phyloP scores from a whole-genome alignment of 768 basidiomycete genomes.

The Kwoniella sp. region DNA sequence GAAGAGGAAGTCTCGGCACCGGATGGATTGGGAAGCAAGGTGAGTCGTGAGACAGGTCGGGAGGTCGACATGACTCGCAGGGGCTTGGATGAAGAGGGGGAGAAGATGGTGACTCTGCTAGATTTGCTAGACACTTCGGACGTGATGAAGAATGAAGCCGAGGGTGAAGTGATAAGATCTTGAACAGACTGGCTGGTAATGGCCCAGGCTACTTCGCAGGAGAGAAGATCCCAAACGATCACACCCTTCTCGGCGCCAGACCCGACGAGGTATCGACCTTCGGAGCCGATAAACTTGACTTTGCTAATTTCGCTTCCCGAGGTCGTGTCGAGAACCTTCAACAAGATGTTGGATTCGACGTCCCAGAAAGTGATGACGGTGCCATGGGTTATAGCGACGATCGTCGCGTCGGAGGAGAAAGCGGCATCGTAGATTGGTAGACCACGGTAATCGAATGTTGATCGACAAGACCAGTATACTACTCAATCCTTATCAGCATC shows the following conservation, averaged over 20 bases:
- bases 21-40: slow-evolving; percentile 11
- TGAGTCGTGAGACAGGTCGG: slow-evolving; percentile 5
- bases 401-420: slow-evolving; percentile 84
- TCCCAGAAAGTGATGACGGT: slow-evolving; percentile 74
- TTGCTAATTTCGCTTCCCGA: slow-evolving; percentile 60
- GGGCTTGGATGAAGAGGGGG: slow-evolving; percentile 12
- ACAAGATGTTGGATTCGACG: slow-evolving; percentile 64
- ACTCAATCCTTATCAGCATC: slow-evolving; percentile 12
- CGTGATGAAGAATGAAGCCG: slow-evolving; percentile 14
- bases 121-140: neutral
- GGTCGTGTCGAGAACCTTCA: slow-evolving; percentile 65
- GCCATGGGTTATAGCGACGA: slow-evolving; percentile 74
- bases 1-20: slow-evolving; percentile 1
- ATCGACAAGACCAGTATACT: slow-evolving; percentile 81
- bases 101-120: slow-evolving; percentile 14
- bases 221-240: slow-evolving; percentile 56
- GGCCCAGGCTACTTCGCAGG: slow-evolving; percentile 42
- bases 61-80: slow-evolving; percentile 12
- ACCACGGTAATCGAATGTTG: slow-evolving; percentile 70
- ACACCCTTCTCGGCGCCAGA: slow-evolving; percentile 43
- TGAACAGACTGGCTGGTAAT: slow-evolving; percentile 5
- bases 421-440: slow-evolving; percentile 65
- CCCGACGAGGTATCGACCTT: slow-evolving; percentile 71
- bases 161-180: slow-evolving; percentile 1
- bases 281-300: slow-evolving; percentile 68